phyloP scores from a whole-genome alignment of 2,329 filamentous ascomycete genomes.

The Colletotrichum viniferum region DNA sequence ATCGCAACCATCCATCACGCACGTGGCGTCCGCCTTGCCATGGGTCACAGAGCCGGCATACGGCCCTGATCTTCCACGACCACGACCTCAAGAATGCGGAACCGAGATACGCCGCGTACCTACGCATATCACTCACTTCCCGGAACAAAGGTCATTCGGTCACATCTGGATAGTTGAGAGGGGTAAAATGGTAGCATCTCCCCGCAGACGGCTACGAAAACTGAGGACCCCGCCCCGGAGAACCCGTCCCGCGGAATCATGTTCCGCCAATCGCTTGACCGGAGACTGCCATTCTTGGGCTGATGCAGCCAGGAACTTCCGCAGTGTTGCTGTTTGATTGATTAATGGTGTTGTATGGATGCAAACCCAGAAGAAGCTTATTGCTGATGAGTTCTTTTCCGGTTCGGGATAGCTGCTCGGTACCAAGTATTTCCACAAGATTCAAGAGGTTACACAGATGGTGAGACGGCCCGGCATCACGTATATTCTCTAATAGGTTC shows the following conservation, averaged over 20 bases:
- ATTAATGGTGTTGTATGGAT: background rate
- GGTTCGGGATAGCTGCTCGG: background rate
- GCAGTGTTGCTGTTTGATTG: background rate
- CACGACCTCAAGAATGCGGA: background rate
- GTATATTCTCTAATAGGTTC: background rate
- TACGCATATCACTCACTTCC: background rate
- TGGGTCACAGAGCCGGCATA: background rate
- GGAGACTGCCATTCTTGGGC: background rate
- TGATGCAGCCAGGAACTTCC: background rate
- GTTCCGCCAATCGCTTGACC: constrained; percentile 9
- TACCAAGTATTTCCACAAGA: background rate
- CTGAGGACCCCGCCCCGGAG: background rate
- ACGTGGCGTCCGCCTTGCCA: background rate
- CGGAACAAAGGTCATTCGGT: background rate
- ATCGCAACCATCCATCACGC: background rate
- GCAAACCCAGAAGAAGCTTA: background rate
- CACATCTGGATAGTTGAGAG: background rate
- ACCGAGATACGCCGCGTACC: background rate
- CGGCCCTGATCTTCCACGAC: background rate
- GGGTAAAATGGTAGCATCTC: background rate
- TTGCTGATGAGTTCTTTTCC: background rate
- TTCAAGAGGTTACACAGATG: background rate
- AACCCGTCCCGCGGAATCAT: background rate
- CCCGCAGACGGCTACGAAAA: background rate
- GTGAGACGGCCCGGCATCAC: background rate